phyloP scores from a whole-genome alignment of 2,329 filamentous ascomycete genomes.

The Periconia macrospinosa region DNA sequence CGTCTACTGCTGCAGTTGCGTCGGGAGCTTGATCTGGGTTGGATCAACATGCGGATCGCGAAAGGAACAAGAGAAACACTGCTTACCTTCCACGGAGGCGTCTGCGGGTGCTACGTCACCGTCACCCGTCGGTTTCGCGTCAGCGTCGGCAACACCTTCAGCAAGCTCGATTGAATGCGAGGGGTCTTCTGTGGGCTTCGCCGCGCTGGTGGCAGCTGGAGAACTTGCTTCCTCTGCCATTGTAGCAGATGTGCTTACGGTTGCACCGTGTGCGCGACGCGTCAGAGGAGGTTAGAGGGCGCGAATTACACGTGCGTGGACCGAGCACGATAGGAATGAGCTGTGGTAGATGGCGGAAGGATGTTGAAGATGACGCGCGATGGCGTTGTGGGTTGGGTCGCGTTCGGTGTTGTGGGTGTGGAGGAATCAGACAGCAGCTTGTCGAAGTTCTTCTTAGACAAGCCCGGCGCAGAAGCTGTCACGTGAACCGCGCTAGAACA shows the following conservation, averaged over 20 bases:
- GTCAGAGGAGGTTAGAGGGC: slow-evolving; percentile 30
- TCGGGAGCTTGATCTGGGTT: slow-evolving; percentile 20
- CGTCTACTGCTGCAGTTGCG: slow-evolving; percentile 20
- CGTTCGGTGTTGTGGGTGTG: slow-evolving; percentile 29
- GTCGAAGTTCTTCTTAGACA: slow-evolving; percentile 3
- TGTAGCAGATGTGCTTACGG: slow-evolving; percentile 33
- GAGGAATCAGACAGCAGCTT: slow-evolving; percentile 16
- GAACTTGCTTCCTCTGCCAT: slow-evolving; percentile 42
- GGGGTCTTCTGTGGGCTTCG: slow-evolving; percentile 30
- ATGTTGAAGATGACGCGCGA: slow-evolving; percentile 38
- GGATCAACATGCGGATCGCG: slow-evolving; percentile 18
- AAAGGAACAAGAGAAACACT: slow-evolving; percentile 1
- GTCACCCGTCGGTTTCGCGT: slow-evolving; percentile 31
- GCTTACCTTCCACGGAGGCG: slow-evolving; percentile 33
- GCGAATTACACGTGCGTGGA: slow-evolving; percentile 32
- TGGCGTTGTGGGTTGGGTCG: slow-evolving; percentile 36
- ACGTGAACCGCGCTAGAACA: slow-evolving; percentile 16
- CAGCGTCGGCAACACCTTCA: slow-evolving; percentile 28
- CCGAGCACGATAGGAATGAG: slow-evolving; percentile 26
- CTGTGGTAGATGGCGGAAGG: slow-evolving; percentile 35
- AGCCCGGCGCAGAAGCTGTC: slow-evolving; percentile 19
- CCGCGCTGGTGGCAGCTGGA: slow-evolving; percentile 26
- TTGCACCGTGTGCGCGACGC: slow-evolving; percentile 40
- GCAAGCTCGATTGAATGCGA: slow-evolving; percentile 33
- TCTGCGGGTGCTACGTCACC: slow-evolving; percentile 31